phyloP scores from a whole-genome alignment of 2,329 filamentous ascomycete species.

The Allantophomopsis lycopodina region DNA sequence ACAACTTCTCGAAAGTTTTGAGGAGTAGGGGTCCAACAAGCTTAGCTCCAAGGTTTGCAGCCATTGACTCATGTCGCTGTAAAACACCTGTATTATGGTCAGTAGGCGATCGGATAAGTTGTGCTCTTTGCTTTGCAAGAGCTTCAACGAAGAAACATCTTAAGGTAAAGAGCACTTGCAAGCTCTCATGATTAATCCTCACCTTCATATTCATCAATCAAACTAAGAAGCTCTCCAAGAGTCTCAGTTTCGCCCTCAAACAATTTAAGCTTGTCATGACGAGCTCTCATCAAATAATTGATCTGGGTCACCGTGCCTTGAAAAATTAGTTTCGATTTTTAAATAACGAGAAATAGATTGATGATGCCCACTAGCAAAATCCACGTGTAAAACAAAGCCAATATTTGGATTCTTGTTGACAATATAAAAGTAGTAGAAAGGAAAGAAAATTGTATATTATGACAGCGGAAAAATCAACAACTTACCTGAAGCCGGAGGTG shows the following conservation, averaged over 20 bases:
- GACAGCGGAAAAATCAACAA: neutral
- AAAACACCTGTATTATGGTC: constrained; percentile 43
- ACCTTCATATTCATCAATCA: constrained; percentile 70
- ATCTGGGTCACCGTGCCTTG: constrained; percentile 26
- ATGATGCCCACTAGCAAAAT: no score
- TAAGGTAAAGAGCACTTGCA: neutral
- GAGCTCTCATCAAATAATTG: constrained; percentile 36
- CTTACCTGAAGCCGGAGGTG: constrained; percentile 13
- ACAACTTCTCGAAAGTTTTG: constrained; percentile 74
- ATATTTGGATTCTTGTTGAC: no score
- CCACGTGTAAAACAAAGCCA: no score
- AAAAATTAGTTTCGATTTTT: neutral
- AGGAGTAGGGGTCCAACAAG: constrained; percentile 71
- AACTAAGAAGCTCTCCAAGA: constrained; percentile 57
- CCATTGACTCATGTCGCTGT: constrained; percentile 75
- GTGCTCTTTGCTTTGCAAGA: no score
- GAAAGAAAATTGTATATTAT: neutral
- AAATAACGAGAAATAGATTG: neutral
- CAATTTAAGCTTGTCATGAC: constrained; percentile 29
- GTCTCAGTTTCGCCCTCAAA: constrained; percentile 47
- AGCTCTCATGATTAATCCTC: constrained; percentile 4
- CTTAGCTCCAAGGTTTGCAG: constrained; percentile 71
- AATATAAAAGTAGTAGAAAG: no score
- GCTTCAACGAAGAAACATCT: neutral
- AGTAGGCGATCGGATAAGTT: neutral